Percentiles rank a stretch among this genome's conserved stretches.
Evolutionary conservation across 1,284 basidiomycete genomes (phyloP).

Genomic region (Cutaneotrichosporon spelunceum): DNA sequence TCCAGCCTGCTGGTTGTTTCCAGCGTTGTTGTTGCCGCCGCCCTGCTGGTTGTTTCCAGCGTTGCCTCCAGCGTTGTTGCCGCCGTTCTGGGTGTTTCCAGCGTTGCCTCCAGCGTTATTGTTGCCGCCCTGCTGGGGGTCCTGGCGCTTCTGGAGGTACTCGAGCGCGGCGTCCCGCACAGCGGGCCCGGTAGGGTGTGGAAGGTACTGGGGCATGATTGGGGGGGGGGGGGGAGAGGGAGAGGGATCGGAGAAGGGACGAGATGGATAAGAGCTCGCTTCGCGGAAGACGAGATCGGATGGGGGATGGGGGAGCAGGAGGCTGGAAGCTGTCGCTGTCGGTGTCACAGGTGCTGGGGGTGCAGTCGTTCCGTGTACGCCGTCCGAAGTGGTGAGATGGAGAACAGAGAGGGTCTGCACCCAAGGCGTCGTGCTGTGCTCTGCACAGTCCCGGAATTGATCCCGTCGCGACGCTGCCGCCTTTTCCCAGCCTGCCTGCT

Average conservation of each 20-base stretch:
- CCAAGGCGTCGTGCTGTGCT: neutral
- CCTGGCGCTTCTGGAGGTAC: constrained; percentile 5
- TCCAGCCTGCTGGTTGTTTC: neutral
- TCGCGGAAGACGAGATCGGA: neutral
- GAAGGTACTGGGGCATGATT: neutral
- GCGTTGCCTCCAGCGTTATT: neutral
- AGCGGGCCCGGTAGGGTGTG: neutral
- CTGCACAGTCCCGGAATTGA: neutral
- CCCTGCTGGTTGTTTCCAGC: constrained; percentile 9
- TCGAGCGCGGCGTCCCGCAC: constrained; percentile 4
- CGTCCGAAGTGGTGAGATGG: neutral
- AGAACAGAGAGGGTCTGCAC: neutral
- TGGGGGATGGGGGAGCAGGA: neutral
- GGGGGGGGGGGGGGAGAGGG: neutral
- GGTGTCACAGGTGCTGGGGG: neutral
- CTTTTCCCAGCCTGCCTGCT: neutral
- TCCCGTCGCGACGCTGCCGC: neutral
- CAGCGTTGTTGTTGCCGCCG: constrained; percentile 8
- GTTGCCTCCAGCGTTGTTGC: too few species aligned
- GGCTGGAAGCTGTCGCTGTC: neutral
- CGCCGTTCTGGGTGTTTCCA: neutral
- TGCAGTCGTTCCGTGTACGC: neutral
- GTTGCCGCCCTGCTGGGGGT: constrained; percentile 1
- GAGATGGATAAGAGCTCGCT: too few species aligned
- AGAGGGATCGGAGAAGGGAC: neutral